Percentiles rank a stretch among this genome's conserved stretches.
Evolutionary conservation across 768 basidiomycete species (phyloP).

Genomic region (Russula emetica): DNA sequence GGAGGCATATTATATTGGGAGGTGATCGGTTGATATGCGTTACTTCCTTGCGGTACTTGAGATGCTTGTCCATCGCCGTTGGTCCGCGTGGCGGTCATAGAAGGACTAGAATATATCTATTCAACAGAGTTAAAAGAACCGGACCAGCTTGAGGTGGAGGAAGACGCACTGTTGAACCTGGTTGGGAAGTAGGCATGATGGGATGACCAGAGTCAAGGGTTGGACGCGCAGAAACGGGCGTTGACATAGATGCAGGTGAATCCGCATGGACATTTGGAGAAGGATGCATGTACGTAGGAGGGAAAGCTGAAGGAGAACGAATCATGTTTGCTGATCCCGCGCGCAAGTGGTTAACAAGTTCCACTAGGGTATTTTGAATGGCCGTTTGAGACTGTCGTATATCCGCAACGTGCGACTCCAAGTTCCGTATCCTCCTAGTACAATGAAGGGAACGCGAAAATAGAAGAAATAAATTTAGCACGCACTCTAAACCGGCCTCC

Average conservation of each 20-base stretch:
- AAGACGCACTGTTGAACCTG: conserved; percentile 34
- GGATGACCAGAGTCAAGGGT: conserved; percentile 29
- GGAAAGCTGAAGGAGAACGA: conserved; percentile 63
- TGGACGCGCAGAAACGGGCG: conserved; percentile 38
- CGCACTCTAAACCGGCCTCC: conserved; percentile 86
- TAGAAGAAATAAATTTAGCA: conserved; percentile 23
- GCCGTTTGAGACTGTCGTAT: conserved; percentile 67
- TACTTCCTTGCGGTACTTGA: conserved; percentile 12
- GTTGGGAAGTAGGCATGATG: conserved; percentile 30
- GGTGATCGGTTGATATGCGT: conserved; percentile 19
- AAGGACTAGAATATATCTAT: conserved; percentile 23
- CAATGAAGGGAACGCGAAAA: conserved; percentile 1
- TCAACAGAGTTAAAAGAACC: background rate
- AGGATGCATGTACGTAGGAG: conserved; percentile 51
- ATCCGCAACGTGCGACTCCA: conserved; percentile 82
- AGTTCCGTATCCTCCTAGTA: conserved; percentile 79
- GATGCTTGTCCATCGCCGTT: conserved; percentile 12
- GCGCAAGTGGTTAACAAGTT: conserved; percentile 77
- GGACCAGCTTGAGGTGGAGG: background rate
- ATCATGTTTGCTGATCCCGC: conserved; percentile 42
- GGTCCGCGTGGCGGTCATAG: conserved; percentile 7
- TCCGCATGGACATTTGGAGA: conserved; percentile 66
- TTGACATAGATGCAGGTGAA: conserved; percentile 41
- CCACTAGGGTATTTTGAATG: conserved; percentile 76
- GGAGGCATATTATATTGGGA: conserved; percentile 17